Base-by-base conservation (phyloP, 345 rosid species). In the Fremontodendron californicum region DNA sequence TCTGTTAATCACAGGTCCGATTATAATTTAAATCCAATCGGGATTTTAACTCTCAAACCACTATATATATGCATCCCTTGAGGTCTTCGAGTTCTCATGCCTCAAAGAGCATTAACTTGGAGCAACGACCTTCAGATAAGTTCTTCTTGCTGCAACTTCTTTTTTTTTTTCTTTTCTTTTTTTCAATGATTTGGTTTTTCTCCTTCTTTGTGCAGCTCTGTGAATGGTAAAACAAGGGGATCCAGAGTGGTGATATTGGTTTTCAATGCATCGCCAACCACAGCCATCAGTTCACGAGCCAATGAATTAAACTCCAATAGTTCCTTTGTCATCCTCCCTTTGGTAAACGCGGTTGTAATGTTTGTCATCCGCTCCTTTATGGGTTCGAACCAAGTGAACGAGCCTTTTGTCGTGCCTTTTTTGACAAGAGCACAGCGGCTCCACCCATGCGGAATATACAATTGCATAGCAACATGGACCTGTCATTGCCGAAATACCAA, bases 371-470 rank as follows among this genome's bases (percentile, higher is more conserved):
- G 35, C 65, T 10, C 49, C 49, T 62, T 62, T 33, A 29, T 74
- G 64, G 35, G 77, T 57, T 29, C 65, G 77, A 45, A 74, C 51
- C 52, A 61, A 37, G 40, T 74, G 77, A 25, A 5, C 49, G 48
- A 25, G 25, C 18, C 49, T 29, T 31, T 35, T 74, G 68, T 11
- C 67, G 40, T n/a, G 55, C 13, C 7, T 42, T 15, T 37, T 74
- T 74, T 11, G 77, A 74, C 23, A 74, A 40, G n/a, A 74, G 67
- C 29, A 69, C 57, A 3, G 73, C 57, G 21, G 73, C 73, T 42
- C 73, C 73, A 4, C 73, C 73, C 35, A 69, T 25, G 35, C 77
- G 66, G 48, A 74, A 74, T 9, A 74, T 18, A 54, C 77, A 74
- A 43, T 74, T 74, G 49, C 33, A 9, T 15, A 74, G 18, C 52